Conservation (phyloP, 495 filamentous ascomycete species). For the Hypomontagnella submonticulosa region DNA sequence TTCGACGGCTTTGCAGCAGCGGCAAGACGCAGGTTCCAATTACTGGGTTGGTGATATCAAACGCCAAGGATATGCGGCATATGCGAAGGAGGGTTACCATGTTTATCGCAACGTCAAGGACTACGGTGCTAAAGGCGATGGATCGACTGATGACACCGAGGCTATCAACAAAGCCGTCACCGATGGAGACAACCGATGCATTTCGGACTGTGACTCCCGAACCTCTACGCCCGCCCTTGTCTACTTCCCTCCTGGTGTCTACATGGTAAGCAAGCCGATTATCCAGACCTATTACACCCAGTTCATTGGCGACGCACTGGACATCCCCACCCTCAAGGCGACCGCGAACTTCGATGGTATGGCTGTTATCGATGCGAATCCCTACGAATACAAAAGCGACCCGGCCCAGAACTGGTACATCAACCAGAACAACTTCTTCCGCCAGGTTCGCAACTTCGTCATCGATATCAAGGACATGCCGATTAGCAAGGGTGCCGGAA, state of each 20-base stretch:
- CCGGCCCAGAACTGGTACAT: slow-evolving; percentile 72
- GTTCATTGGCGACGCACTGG: slow-evolving; percentile 76
- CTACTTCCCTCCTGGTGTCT: slow-evolving; percentile 85
- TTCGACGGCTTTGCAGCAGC: slow-evolving; percentile 38
- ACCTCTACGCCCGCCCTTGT: slow-evolving; percentile 80
- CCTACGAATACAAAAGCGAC: slow-evolving; percentile 66
- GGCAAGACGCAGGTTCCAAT: slow-evolving; percentile 45
- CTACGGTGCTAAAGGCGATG: slow-evolving; percentile 82
- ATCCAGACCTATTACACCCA: slow-evolving; percentile 83
- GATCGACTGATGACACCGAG: slow-evolving; percentile 82
- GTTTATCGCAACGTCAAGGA: slow-evolving; percentile 91
- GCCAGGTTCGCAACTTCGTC: slow-evolving; percentile 92
- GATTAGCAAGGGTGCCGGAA: slow-evolving; percentile 72
- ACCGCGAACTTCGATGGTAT: slow-evolving; percentile 79
- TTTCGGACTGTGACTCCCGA: slow-evolving; percentile 79
- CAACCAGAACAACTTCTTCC: slow-evolving; percentile 99
- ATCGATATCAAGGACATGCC: slow-evolving; percentile 85
- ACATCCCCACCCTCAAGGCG: slow-evolving; percentile 82
- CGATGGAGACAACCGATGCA: slow-evolving; percentile 76
- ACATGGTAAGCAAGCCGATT: slow-evolving; percentile 74
- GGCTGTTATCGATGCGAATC: slow-evolving; percentile 89
- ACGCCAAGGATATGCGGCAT: slow-evolving; percentile 75
- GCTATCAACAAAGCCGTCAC: slow-evolving; percentile 90
- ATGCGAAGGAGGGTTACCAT: slow-evolving; percentile 68
- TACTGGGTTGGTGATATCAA: slow-evolving; percentile 83